Evolutionary conservation across 257 asterid species (phyloP), one percentile per base, ranked within the genome.

Genomic region (Solanum pimpinellifolium): DNA sequence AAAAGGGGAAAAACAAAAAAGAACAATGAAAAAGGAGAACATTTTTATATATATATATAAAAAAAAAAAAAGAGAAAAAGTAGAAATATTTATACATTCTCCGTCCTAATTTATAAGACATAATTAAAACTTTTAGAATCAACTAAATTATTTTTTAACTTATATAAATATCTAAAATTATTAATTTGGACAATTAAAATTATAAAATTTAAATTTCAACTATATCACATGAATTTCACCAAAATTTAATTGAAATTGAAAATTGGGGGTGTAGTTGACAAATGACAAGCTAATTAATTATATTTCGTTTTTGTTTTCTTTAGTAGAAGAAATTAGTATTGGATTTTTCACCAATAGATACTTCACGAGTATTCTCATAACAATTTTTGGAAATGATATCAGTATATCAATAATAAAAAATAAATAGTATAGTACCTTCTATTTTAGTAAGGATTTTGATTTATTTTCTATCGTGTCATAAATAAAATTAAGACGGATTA

Each of bases 191-290:
- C 0, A 0, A 7, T 18, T 1, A 56, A 56, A 20, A 56, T 56
- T 56, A 2, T 0, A 20, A 56, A 56, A 2, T 0, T 2, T 7
- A 20, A 59, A 59, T 18, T 52, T 56, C 2, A 9, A 21, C 0
- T 8, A 7, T 59, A 21, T 59, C 5, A 0, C 27, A 20, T 21
- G 1, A 59, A 35, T 35, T 35, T 35, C 7, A 35, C 6, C 37
- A 0, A 35, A 35, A 33, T 33, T 33, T 33, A 5, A 35, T 69
- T 29, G 76, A 29, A 39, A 46, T 35, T 6, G 82, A 9, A 27
- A 23, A 18, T 74, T 21, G 49, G 29, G 70, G 33, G 23, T 2
- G 39, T 77, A n/a, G 41, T 78, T 78, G 84, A 78, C 84, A 46
- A 15, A 78, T 78, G 25, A 16, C 41, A 46, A 15, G 49, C 18